Evolutionary conservation across 2,329 filamentous ascomycete species (phyloP), one percentile per base, ranked within the genome.

Genomic region (Scedosporium dehoogii): DNA sequence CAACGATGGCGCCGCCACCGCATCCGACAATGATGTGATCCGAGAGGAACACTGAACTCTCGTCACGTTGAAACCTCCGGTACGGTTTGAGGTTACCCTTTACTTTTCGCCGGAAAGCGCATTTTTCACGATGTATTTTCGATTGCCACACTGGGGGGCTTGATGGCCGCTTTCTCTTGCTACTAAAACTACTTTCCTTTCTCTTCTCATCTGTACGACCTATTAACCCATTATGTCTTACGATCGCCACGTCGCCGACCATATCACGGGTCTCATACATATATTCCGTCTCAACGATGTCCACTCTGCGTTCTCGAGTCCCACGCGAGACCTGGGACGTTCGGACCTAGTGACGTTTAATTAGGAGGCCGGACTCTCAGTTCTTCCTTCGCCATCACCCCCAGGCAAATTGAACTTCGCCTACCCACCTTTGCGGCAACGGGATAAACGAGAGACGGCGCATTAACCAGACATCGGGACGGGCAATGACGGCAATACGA

Each of bases 41-140:
- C 12, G 51, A 27, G 51, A 55, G 51, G 51, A 55, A 55, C 6
- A 55, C 51, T 23, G 23, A 12, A 55, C 51, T 55, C 51, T 25
- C 51, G 21, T 23, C 23, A 55, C 51, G 29, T 9, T 9, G 18
- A 16, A 6, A 14, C 10, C n/a, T n/a, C 68, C 63, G 1, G 72
- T 74, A 3, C 69, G 27, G 10, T 12, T 53, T 53, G 48, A 21
- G 23, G 29, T 1, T 6, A 33, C 9, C 29, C 29, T 33, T 6
- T 7, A 33, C 9, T 33, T 33, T 9, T 33, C 29, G 29, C 1
- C 29, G 29, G 29, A 6, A 7, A 33, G 33, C 10, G 10, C 33
- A 38, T 38, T 4, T 12, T 38, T 38, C 33, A 38, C 10, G 33
- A 38, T 38, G 33, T 4, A 38, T 12, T 38, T 38, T 38, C 10